Conservation (phyloP, 1,284 basidiomycete species). For the Trichosporon sp. region DNA sequence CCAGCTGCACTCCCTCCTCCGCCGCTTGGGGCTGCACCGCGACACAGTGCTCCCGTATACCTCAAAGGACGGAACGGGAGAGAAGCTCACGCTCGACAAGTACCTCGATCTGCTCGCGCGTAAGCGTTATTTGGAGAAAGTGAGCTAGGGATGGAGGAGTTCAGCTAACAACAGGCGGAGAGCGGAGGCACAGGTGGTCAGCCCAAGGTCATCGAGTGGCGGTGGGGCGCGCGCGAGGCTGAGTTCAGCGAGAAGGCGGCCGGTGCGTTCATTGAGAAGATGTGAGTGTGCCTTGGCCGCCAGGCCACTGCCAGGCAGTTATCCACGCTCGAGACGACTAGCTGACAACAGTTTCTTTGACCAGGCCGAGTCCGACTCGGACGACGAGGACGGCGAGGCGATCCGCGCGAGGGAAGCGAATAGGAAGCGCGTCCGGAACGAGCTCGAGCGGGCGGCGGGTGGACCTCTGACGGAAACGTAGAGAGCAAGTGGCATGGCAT, state of each 20-base stretch:
- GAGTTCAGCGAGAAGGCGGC: conserved; percentile 54
- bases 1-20: conserved; percentile 41
- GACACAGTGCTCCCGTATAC: conserved; percentile 49
- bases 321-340: not conserved
- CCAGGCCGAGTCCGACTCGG: conserved; percentile 28
- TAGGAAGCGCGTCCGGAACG: conserved; percentile 39
- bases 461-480: conserved; percentile 31
- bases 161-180: conserved; percentile 24
- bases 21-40: conserved; percentile 45
- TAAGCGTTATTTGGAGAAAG: conserved; percentile 54
- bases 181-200: conserved; percentile 10
- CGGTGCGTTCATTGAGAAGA: conserved; percentile 46
- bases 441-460: conserved; percentile 50
- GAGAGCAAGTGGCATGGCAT: not conserved
- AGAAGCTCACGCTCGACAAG: conserved; percentile 46
- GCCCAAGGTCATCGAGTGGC: conserved; percentile 41
- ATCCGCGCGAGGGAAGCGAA: conserved; percentile 27
- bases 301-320: too few relatives aligned
- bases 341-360: conserved; percentile 29
- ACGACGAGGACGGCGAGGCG: conserved; percentile 37
- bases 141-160: not conserved
- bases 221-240: conserved; percentile 54
- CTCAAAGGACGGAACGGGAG: conserved; percentile 38
- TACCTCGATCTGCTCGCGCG: conserved; percentile 49
- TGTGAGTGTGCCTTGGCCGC: conserved; percentile 40